Base-by-base conservation (phyloP, 2,329 filamentous ascomycete species). In the Madurella mycetomatis region DNA sequence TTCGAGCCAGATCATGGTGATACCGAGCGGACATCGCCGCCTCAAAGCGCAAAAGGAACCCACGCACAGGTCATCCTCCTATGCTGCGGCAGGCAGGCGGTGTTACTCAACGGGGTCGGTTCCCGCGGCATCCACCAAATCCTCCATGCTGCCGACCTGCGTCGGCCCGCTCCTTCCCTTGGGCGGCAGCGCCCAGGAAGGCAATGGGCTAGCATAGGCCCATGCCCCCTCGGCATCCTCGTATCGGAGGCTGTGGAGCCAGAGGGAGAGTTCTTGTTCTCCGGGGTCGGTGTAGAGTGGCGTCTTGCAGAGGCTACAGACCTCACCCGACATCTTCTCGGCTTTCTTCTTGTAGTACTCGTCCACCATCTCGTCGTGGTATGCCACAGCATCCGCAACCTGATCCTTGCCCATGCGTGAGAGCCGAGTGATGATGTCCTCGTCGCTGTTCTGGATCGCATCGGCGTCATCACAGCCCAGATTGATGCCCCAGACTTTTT, bases 361-460 rank as follows among this genome's bases (percentile, higher is more conserved):
- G 62, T 92, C 87, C 39, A 96, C 86, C 83, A 96, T 92, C 64
- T 94, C 90, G 66, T 96, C 90, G 67, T 96, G 89, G 72, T 96
- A 97, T 1, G 90, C 89, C 16, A 95, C 86, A 0, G 94, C 91
- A 65, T 95, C 87, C 1, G 92, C 90, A 9, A 92, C 84, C 64
- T 99, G 92, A 15, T 91, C 86, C 71, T 97, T 97, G 61, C 94
- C 94, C 90, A 99, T 96, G 32, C 85, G 83, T 32, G 85, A 84
- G 4, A 99, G 80, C 1, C 90, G 83, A 17, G 85, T 85, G 69
- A 99, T 92, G 62, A 99, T 87, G 67, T 95, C 90, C 56, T 94
- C 88, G 69, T 99, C 94, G 41, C 86, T 84, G 54, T 90, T 86
- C 25, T 81, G 80, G 17, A 78, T 78, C 2, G 81, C 84, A 47